Evolutionary conservation across 1,284 basidiomycete genomes (phyloP), one percentile per base, ranked within the genome.

Genomic region (Ustilago bromivora): DNA sequence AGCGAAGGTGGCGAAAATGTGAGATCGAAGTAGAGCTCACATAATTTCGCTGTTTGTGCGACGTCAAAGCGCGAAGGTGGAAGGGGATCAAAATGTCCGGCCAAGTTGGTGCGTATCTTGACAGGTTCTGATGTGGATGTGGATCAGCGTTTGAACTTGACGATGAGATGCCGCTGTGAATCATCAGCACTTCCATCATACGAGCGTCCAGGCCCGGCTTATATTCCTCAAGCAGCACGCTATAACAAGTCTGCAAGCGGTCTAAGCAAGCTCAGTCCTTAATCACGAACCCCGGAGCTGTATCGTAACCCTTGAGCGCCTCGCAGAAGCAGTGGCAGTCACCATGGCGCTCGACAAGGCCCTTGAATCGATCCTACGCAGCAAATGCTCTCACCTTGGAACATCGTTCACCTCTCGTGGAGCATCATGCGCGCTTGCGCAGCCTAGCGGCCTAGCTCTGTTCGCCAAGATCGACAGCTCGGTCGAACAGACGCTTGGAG

Each of bases 381-480:
- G 61, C 15, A 69, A 71, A 28, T 68, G 68, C 57, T 63, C 69
- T 5, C 65, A 67, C 34, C 61, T 76, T 9, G 73, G 73, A 1
- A 68, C 51, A 4, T n/a, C 36, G 0, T 76, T 76, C 61, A 47
- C 43, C 15, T 49, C 58, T 32, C 58, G 65, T 10, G 62, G 69
- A 2, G 65, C 38, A 6, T 62, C 64, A 35, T 57, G 65, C 53
- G 54, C 71, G 32, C 35, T 64, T n/a, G 68, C 59, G 3, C 61
- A 67, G 53, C 73, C 66, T 5, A 76, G 68, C 31, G 64, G 61
- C 13, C 49, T 32, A 19, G 34, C 34, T 51, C 52, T 71, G 5
- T 76, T 76, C 23, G 68, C 68, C 28, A 76, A 76, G 65, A 58
- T 76, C 34, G 56, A 62, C 19, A 61, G 51, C 41, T 54, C 68